phyloP scores from a whole-genome alignment of 257 asterid species.

The Solanum chilense region DNA sequence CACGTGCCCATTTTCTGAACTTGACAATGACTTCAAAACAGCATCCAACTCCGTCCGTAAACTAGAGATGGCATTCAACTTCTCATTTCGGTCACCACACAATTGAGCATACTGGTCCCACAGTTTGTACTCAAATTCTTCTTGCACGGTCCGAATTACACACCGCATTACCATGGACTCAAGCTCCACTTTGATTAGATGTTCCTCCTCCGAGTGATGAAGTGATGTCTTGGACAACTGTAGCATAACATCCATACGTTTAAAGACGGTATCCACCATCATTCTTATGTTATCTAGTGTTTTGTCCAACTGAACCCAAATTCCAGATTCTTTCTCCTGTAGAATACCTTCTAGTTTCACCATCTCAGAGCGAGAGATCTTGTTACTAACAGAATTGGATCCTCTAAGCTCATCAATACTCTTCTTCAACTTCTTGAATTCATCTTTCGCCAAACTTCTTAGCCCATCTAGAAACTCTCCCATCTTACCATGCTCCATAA shows the following conservation, averaged over 20 bases:
- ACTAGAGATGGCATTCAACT: slow-evolving; percentile 46
- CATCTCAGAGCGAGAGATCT: slow-evolving; percentile 39
- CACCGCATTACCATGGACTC: slow-evolving; percentile 45
- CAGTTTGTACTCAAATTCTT: slow-evolving; percentile 38
- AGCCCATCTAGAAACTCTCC: slow-evolving; percentile 28
- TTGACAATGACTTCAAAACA: slow-evolving; percentile 45
- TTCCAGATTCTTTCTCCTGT: slow-evolving; percentile 33
- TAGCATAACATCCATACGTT: slow-evolving; percentile 25
- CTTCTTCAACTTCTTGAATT: slow-evolving; percentile 37
- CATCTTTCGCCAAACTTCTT: slow-evolving; percentile 31
- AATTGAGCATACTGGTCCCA: slow-evolving; percentile 31
- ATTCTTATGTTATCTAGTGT: slow-evolving; percentile 31
- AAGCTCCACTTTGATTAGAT: slow-evolving; percentile 22
- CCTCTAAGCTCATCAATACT: slow-evolving; percentile 32
- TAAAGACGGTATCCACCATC: slow-evolving; percentile 30
- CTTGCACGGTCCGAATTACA: slow-evolving; percentile 23
- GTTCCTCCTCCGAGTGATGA: slow-evolving; percentile 31
- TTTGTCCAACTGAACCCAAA: slow-evolving; percentile 25
- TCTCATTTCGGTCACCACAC: slow-evolving; percentile 38
- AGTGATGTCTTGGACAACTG: slow-evolving; percentile 26
- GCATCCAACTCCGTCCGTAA: slow-evolving; percentile 49
- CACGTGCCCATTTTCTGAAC: slow-evolving; percentile 34
- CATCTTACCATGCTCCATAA: slow-evolving; percentile 26
- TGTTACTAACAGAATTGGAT: slow-evolving; percentile 26
- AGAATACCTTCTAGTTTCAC: slow-evolving; percentile 46